Base-by-base conservation (phyloP, 2,329 filamentous ascomycete species). In the Thielaviopsis euricoi region DNA sequence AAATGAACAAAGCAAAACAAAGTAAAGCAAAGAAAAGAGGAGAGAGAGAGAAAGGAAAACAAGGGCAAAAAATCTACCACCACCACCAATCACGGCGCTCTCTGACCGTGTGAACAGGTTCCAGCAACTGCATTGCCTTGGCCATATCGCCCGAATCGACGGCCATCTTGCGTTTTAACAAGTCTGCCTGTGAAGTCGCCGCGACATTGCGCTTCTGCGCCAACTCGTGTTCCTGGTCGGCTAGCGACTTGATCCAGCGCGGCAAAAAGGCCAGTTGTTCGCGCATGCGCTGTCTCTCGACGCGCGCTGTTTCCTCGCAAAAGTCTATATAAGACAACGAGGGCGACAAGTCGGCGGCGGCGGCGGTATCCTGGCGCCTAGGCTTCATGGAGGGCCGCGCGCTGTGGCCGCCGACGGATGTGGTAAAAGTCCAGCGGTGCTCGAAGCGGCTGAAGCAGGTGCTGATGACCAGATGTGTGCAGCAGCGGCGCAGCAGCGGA, bases 371-470 rank as follows among this genome's bases (percentile, higher is more conserved):
- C 5, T 33, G 29, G 29, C 29, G 29, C 29, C 29, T 33, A 10
- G 7, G 29, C 29, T 33, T 33, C 7, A 10, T 65, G 0, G 67
- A 67, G 3, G 61, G 52, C 2, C 46, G n/a, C 0, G 60, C 58
- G 54, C 62, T 66, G 5, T 74, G 71, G 60, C 72, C 75, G 7
- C 65, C 62, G 55, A 77, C 71, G 0, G 76, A 69, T 46, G 72
- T 68, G 48, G 79, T 66, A 55, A 65, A 65, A 55, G 77, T 63
- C 40, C 53, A 57, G 10, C 22, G 19, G 52, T 68, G 65, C 1
- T 74, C 71, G 40, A 78, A 67, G 21, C 73, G 63, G 19, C 67
- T 64, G 7, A 69, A 67, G 59, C 73, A 72, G 48, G 69, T 69
- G 12, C n/a, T 53, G 7, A 59, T 25, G 15, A 29, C 33, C 13